phyloP scores from a whole-genome alignment of 2,329 filamentous ascomycete species.

The Sclerotinia minor region DNA sequence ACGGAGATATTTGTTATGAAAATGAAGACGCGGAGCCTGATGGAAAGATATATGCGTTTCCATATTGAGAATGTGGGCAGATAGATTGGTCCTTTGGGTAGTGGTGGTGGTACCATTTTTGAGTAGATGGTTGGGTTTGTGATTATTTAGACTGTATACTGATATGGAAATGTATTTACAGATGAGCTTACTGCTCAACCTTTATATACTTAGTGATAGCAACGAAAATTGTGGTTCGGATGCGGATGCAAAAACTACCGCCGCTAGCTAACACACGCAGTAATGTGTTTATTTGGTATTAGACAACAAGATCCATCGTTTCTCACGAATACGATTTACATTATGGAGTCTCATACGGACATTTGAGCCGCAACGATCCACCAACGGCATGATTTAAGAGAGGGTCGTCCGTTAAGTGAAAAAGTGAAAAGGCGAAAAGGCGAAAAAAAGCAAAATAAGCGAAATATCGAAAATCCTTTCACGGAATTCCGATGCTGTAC shows the following conservation, averaged over 20 bases:
- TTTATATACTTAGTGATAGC: not conserved
- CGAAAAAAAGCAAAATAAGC: too few relatives aligned
- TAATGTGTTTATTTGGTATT: not conserved
- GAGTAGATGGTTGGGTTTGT: not conserved
- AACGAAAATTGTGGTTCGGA: not conserved
- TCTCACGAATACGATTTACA: not conserved
- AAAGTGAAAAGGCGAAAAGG: too few relatives aligned
- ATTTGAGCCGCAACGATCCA: too few relatives aligned
- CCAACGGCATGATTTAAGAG: too few relatives aligned
- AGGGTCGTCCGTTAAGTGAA: too few relatives aligned
- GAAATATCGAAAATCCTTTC: too few relatives aligned
- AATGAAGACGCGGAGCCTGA: constrained; percentile 1
- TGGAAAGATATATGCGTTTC: not conserved
- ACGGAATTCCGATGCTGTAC: too few relatives aligned
- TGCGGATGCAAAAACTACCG: not conserved
- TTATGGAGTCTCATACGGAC: not conserved
- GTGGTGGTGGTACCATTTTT: not conserved
- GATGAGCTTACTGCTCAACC: not conserved
- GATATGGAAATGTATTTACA: not conserved
- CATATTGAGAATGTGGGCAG: not conserved
- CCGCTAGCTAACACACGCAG: not conserved
- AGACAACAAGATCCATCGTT: not conserved
- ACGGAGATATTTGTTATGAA: not conserved
- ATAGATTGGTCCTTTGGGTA: constrained; percentile 12
- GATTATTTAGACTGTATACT: not conserved